These are phyloP conservation scores for Penicillium sp. DNA, from an alignment of 2,329 filamentous ascomycete genomes.

Conservation along the genomic window DNA sequence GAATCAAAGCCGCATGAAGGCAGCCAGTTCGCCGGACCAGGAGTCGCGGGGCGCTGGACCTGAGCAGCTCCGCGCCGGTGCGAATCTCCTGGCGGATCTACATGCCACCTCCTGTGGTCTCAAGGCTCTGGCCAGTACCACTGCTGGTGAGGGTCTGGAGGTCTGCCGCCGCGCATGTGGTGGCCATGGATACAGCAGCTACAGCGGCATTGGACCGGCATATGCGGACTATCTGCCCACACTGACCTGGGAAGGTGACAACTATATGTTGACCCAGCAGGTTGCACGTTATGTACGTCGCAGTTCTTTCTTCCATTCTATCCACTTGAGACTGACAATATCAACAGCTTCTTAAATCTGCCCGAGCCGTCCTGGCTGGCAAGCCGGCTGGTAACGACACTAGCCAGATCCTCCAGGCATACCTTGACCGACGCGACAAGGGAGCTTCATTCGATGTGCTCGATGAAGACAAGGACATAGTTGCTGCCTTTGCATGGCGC, in stretches of 20 bases:
- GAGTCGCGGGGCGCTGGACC: slow-evolving; percentile 60
- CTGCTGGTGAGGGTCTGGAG: slow-evolving; percentile 71
- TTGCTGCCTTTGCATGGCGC: slow-evolving; percentile 73
- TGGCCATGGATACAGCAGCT: slow-evolving; percentile 72
- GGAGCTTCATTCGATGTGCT: slow-evolving; percentile 73
- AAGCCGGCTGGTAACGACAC: slow-evolving; percentile 67
- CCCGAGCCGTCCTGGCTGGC: slow-evolving; percentile 65
- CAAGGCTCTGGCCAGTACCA: slow-evolving; percentile 70
- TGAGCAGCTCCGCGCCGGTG: slow-evolving; percentile 64
- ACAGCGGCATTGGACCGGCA: slow-evolving; percentile 72
- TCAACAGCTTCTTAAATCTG: slow-evolving; percentile 65
- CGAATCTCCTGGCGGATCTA: slow-evolving; percentile 68
- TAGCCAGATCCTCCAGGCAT: slow-evolving; percentile 62
- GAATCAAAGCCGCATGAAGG: slow-evolving; percentile 66
- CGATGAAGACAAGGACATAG: slow-evolving; percentile 66
- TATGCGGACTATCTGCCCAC: slow-evolving; percentile 74
- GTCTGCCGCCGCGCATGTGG: slow-evolving; percentile 72
- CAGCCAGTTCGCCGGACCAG: slow-evolving; percentile 44
- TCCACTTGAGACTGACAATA: slow-evolving; percentile 2
- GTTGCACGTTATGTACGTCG: slow-evolving; percentile 65
- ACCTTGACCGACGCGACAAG: slow-evolving; percentile 64
- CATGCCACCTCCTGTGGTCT: slow-evolving; percentile 75
- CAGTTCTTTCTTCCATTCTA: neutral
- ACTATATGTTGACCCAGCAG: slow-evolving; percentile 80
- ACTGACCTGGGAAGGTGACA: slow-evolving; percentile 72